phyloP scores from a whole-genome alignment of 78 protist genomes.

The Cavenderia fasciculata region DNA sequence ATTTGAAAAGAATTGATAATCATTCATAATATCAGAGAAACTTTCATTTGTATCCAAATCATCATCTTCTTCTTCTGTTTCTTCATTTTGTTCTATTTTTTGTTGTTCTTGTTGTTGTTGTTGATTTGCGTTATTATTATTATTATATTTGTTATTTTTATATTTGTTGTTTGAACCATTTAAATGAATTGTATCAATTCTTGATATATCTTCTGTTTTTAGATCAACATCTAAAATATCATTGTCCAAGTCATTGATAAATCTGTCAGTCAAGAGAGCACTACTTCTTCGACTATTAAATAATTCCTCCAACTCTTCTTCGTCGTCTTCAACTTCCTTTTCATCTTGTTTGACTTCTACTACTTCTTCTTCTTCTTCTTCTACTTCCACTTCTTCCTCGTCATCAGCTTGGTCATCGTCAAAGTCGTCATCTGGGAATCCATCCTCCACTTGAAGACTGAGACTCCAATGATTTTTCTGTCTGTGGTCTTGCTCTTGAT shows the following conservation, averaged over 20 bases:
- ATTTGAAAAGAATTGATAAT: conserved; percentile 16
- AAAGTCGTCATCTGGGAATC: too few species aligned
- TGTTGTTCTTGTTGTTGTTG: too few species aligned
- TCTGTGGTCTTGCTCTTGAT: too few species aligned
- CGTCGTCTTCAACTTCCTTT: conserved; percentile 1
- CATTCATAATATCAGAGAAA: conserved; percentile 20
- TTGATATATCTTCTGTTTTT: conserved; percentile 26
- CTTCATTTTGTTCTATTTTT: too few species aligned
- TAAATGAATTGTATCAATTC: conserved; percentile 21
- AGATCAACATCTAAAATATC: too few species aligned
- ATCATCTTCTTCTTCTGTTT: conserved; percentile 12
- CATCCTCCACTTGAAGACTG: too few species aligned
- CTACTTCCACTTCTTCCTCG: not conserved
- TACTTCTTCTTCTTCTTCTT: not conserved
- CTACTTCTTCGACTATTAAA: too few species aligned
- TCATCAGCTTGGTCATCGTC: not conserved
- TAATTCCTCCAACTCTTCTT: too few species aligned
- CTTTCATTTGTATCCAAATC: too few species aligned
- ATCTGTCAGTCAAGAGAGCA: too few species aligned
- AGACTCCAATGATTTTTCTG: too few species aligned
- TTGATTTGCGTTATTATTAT: not conserved
- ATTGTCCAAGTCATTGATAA: too few species aligned
- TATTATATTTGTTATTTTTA: not conserved
- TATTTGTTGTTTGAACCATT: not conserved
- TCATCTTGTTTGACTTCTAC: not conserved